A percentile compares a stretch with the other conserved stretches of the same genome.
These are phyloP conservation scores for Penicillium aurantiogriseum DNA, from an alignment of 2,329 filamentous ascomycete species.

Conservation along the genomic window DNA sequence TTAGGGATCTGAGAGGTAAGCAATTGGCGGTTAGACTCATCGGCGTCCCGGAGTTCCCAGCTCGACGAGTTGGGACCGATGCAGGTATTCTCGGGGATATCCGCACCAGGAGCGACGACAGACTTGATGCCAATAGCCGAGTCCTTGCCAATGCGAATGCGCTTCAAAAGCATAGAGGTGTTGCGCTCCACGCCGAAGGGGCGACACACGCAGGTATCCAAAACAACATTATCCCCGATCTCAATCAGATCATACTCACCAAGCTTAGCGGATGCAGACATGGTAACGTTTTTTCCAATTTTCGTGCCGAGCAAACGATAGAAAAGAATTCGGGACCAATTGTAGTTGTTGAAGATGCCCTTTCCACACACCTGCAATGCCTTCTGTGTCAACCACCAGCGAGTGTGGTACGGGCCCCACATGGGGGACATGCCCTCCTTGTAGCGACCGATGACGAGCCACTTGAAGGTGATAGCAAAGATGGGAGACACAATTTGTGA, in stretches of 20 bases:
- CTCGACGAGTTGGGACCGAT: slow-evolving; percentile 59
- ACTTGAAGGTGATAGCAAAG: slow-evolving; percentile 53
- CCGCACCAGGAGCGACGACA: slow-evolving; percentile 52
- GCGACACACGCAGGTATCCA: slow-evolving; percentile 51
- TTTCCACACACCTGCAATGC: slow-evolving; percentile 50
- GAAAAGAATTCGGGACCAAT: slow-evolving; percentile 47
- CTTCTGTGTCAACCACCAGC: slow-evolving; percentile 61
- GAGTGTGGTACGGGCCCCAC: slow-evolving; percentile 59
- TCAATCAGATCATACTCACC: slow-evolving; percentile 60
- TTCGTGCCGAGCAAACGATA: slow-evolving; percentile 54
- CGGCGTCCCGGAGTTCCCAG: slow-evolving; percentile 50
- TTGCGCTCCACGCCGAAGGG: slow-evolving; percentile 58
- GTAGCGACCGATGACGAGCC: slow-evolving; percentile 56
- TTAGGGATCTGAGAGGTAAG: slow-evolving; percentile 39
- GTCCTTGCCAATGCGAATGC: slow-evolving; percentile 51
- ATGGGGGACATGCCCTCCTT: slow-evolving; percentile 57
- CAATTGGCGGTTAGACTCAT: slow-evolving; percentile 51
- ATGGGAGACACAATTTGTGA: slow-evolving; percentile 46
- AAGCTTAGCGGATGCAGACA: slow-evolving; percentile 44
- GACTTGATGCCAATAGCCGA: slow-evolving; percentile 51
- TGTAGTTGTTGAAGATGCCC: slow-evolving; percentile 28
- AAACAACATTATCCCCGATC: slow-evolving; percentile 50
- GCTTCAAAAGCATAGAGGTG: slow-evolving; percentile 57
- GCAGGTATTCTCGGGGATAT: slow-evolving; percentile 50
- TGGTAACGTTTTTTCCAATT: slow-evolving; percentile 53